phyloP scores from a whole-genome alignment of 495 filamentous ascomycete genomes.

The Neurospora terricola region DNA sequence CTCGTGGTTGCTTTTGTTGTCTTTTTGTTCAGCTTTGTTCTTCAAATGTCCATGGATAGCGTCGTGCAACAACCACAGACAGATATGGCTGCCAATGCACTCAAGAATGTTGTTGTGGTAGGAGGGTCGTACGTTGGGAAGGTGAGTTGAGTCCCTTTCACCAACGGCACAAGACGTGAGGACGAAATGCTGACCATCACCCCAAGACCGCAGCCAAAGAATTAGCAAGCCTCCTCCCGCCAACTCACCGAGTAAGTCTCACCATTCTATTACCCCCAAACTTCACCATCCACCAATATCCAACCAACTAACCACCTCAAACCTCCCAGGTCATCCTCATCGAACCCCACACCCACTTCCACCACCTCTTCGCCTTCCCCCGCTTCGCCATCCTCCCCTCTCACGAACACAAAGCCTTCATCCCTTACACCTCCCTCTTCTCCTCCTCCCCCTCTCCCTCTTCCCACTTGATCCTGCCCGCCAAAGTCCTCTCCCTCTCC shows the following conservation, averaged over 20 bases:
- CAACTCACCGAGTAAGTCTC: constrained; percentile 19
- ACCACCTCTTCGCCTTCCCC: constrained; percentile 46
- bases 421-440: constrained; percentile 38
- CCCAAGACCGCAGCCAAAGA: constrained; percentile 16
- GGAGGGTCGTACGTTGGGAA: constrained; percentile 20
- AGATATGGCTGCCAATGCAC: constrained; percentile 3
- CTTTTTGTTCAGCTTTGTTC: neutral
- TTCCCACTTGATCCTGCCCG: constrained; percentile 31
- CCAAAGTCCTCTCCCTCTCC: constrained; percentile 32
- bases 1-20: neutral
- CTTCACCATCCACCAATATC: neutral
- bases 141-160: constrained; percentile 4
- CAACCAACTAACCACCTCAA: neutral
- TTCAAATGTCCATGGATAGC: neutral
- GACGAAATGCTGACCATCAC: neutral
- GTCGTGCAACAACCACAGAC: neutral
- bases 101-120: constrained; percentile 18
- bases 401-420: constrained; percentile 48
- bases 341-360: constrained; percentile 44
- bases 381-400: constrained; percentile 39
- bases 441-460: constrained; percentile 20
- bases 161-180: too few relatives aligned
- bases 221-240: constrained; percentile 15
- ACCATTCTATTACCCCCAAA: neutral
- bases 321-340: constrained; percentile 34